Evolutionary conservation across 345 rosid species (phyloP).

Genomic region (Sonneratia caseolaris): DNA sequence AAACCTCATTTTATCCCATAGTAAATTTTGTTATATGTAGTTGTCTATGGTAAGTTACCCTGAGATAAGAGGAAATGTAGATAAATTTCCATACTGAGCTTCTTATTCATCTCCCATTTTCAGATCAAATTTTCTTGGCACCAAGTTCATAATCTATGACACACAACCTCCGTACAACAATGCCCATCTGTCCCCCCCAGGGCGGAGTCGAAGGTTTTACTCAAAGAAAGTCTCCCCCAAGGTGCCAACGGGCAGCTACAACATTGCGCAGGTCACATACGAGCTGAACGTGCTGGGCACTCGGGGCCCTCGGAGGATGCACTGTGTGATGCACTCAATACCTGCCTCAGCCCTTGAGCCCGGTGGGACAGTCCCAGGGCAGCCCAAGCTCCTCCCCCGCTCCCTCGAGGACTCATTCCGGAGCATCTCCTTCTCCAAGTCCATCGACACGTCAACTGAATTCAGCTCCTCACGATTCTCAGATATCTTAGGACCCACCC

Average conservation of each 20-base stretch:
- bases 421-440: constrained; percentile 37
- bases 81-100: not conserved
- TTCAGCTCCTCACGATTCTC: constrained; percentile 39
- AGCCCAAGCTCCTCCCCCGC: constrained; percentile 29
- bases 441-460: constrained; percentile 31
- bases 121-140: constrained; percentile 47
- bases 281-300: constrained; percentile 45
- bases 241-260: constrained; percentile 43
- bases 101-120: not conserved
- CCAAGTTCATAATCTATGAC: constrained; percentile 36
- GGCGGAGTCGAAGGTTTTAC: constrained; percentile 34
- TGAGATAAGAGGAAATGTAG: not conserved
- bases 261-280: constrained; percentile 34
- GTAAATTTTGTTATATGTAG: not conserved
- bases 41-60: not conserved
- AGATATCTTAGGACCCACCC: constrained; percentile 23
- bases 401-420: constrained; percentile 43
- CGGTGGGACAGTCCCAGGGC: constrained; percentile 38
- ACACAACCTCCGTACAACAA: constrained; percentile 36
- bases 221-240: constrained; percentile 47
- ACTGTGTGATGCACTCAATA: constrained; percentile 39
- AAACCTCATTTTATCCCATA: not conserved
- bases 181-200: constrained; percentile 32
- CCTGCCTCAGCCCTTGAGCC: constrained; percentile 31
- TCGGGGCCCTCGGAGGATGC: constrained; percentile 45